Conservation (phyloP, 148 eudicot genomes). For the Tetragonia tetragonoides region DNA sequence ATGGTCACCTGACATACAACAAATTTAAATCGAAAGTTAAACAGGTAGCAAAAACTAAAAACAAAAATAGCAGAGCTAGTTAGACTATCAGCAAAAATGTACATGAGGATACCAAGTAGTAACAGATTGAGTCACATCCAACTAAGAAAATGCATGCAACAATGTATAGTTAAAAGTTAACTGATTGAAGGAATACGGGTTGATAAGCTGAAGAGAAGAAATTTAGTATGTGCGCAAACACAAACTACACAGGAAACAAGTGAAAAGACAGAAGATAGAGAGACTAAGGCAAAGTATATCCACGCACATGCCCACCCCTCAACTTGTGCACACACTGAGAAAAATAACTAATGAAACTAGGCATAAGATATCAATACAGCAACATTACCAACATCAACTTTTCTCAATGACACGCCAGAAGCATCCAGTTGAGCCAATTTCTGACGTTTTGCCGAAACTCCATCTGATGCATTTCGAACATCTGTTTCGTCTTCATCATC, state of each 20-base stretch:
- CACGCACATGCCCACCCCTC: neutral
- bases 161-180: neutral
- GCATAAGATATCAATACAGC: constrained; percentile 25
- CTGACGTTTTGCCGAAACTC: constrained; percentile 36
- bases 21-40: neutral
- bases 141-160: neutral
- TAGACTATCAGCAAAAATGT: neutral
- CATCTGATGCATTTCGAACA: constrained; percentile 29
- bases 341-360: constrained; percentile 2
- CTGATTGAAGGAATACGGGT: neutral
- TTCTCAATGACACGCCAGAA: constrained; percentile 24
- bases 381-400: constrained; percentile 51
- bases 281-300: neutral
- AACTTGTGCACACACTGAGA: neutral
- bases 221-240: too few species aligned
- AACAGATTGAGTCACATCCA: neutral
- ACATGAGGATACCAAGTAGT: neutral
- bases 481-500: constrained; percentile 55
- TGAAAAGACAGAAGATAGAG: neutral
- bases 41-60: neutral
- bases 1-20: neutral
- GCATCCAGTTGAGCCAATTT: constrained; percentile 34
- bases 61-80: neutral
- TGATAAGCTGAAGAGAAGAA: neutral
- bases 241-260: neutral